Evolutionary conservation across 306 rosid genomes (phyloP).

Genomic region (Castanopsis chinensis): DNA sequence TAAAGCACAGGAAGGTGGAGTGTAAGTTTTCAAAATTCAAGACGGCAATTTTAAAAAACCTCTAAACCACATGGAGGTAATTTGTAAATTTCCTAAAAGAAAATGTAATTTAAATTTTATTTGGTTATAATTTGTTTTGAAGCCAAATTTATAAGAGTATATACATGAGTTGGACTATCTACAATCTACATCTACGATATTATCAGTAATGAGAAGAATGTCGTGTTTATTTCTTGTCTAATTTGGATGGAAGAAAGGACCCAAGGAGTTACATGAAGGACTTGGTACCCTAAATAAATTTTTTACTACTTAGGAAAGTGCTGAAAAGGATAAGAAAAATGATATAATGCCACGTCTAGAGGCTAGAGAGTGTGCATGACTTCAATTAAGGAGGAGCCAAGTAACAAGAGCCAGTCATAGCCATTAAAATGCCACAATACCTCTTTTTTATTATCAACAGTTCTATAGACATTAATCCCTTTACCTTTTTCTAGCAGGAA

Average conservation of each 20-base stretch:
- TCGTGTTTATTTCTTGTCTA: neutral
- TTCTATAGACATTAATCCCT: neutral
- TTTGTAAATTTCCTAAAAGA: neutral
- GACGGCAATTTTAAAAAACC: too few relatives aligned
- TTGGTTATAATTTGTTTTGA: neutral
- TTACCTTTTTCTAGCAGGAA: slow-evolving; percentile 44
- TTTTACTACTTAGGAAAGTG: neutral
- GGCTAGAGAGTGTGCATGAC: neutral
- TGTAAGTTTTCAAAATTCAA: too few relatives aligned
- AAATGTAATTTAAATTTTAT: neutral
- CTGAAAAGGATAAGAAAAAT: neutral
- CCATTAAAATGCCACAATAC: neutral
- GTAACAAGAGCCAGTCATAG: neutral
- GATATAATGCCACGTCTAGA: neutral
- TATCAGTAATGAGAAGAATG: neutral
- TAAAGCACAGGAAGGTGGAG: too few relatives aligned
- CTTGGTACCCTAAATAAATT: neutral
- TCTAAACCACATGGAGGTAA: too few relatives aligned
- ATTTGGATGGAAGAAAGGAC: neutral
- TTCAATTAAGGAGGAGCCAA: neutral
- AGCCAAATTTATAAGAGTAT: neutral
- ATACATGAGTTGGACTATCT: neutral
- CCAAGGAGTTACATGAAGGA: neutral
- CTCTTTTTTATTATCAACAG: neutral
- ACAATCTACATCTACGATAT: neutral